These are phyloP conservation scores for Usnea hakonensis DNA, from an alignment of 495 filamentous ascomycete species.

Conservation along the genomic window DNA sequence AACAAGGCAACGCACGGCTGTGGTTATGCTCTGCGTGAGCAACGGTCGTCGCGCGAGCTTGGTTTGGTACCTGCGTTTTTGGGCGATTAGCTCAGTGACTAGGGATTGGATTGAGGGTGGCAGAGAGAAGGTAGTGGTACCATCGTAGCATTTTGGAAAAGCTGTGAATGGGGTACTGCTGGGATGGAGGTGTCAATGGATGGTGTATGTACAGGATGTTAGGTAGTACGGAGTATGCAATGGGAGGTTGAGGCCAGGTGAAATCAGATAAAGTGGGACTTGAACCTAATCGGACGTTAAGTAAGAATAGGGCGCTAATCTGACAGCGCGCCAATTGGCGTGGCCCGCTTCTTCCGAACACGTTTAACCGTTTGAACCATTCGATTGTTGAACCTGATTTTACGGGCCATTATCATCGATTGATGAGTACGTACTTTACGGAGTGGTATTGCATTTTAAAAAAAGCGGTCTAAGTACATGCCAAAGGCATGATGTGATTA, in stretches of 20 bases:
- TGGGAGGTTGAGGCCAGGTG: neutral
- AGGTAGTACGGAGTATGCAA: neutral
- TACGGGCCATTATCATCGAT: no score
- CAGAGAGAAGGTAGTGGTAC: neutral
- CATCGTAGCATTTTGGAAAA: conserved; percentile 12
- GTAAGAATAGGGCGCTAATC: neutral
- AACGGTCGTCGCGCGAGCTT: conserved; percentile 73
- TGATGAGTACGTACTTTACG: no score
- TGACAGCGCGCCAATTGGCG: conserved; percentile 12
- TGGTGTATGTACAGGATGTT: neutral
- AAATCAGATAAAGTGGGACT: conserved; percentile 1
- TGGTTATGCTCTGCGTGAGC: conserved; percentile 82
- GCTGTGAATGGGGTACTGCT: neutral
- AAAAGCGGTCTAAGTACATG: no score
- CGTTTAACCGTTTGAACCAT: no score
- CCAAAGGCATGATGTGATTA: no score
- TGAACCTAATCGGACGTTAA: neutral
- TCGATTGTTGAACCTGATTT: no score
- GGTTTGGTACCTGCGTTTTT: conserved; percentile 67
- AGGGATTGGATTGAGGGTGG: neutral
- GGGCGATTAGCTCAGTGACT: neutral
- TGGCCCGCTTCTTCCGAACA: conserved; percentile 6
- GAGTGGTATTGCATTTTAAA: no score
- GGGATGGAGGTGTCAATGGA: neutral
- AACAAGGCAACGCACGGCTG: conserved; percentile 60